Evolutionary conservation across 2,329 filamentous ascomycete genomes (phyloP).

Genomic region (Elsinoe australis): DNA sequence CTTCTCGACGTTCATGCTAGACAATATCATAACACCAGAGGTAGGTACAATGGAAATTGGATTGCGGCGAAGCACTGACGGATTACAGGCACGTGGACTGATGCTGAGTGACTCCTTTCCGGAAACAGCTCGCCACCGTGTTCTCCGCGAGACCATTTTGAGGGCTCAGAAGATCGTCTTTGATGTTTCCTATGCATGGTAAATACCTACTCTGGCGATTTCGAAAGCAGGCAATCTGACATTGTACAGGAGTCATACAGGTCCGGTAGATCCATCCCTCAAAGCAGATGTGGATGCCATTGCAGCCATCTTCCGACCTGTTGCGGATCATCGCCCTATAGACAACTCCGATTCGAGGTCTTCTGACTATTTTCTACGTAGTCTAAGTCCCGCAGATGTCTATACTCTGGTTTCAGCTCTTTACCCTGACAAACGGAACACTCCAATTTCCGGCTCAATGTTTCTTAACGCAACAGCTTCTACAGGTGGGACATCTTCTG

Average conservation of each 20-base stretch:
- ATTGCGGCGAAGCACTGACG: conserved; percentile 33
- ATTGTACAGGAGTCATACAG: conserved; percentile 47
- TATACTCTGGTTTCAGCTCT: conserved; percentile 73
- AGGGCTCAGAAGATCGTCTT: conserved; percentile 72
- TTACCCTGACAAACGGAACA: conserved; percentile 65
- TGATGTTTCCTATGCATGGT: conserved; percentile 65
- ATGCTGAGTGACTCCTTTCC: conserved; percentile 89
- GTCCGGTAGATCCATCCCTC: conserved; percentile 55
- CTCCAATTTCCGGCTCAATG: conserved; percentile 39
- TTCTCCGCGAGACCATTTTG: conserved; percentile 66
- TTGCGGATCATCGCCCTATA: background rate
- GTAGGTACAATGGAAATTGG: conserved; percentile 37
- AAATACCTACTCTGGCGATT: too few species aligned
- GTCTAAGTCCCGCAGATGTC: conserved; percentile 67
- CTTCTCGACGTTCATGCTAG: conserved; percentile 77
- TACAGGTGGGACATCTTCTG: conserved; percentile 38
- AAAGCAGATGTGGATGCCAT: conserved; percentile 66
- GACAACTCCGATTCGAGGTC: background rate
- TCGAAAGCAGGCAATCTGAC: too few species aligned
- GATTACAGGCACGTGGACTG: conserved; percentile 47
- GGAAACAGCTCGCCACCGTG: conserved; percentile 75
- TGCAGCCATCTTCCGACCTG: conserved; percentile 52
- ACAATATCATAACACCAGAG: conserved; percentile 83
- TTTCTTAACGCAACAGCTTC: conserved; percentile 23
- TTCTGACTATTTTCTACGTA: conserved; percentile 16